Evolutionary conservation across 768 basidiomycete genomes (phyloP).

Genomic region (Sporobolomyces roseus): DNA sequence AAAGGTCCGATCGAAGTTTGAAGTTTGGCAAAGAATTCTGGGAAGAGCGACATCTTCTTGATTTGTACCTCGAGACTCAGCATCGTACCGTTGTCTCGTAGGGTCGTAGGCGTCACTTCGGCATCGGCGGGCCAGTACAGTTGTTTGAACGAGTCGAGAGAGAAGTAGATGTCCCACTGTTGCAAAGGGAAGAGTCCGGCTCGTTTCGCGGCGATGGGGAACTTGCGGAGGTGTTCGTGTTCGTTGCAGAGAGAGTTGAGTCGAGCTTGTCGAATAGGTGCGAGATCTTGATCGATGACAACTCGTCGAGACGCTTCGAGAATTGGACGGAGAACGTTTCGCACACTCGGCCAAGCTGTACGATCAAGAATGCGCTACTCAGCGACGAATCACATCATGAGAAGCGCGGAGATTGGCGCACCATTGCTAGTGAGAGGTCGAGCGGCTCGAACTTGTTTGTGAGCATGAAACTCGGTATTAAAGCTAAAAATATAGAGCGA

Average conservation of each 20-base stretch:
- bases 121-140: not conserved
- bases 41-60: not conserved
- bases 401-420: not conserved
- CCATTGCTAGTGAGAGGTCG: conserved; percentile 6
- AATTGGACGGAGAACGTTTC: not conserved
- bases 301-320: not conserved
- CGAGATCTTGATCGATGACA: not conserved
- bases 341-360: not conserved
- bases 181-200: not conserved
- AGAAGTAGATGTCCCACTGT: not conserved
- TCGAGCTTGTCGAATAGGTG: not conserved
- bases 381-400: no score
- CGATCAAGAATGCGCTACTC: not conserved
- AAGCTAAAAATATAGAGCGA: not conserved
- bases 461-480: not conserved
- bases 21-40: no score
- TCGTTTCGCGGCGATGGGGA: not conserved
- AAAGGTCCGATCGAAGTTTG: no score
- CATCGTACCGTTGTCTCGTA: not conserved
- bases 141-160: not conserved
- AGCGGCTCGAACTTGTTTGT: conserved; percentile 5
- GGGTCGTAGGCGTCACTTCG: not conserved
- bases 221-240: not conserved
- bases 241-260: not conserved
- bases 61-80: not conserved